These are phyloP conservation scores for Blastocystis sp. DNA, from an alignment of 352 stramenopile species.

Conservation along the genomic window DNA sequence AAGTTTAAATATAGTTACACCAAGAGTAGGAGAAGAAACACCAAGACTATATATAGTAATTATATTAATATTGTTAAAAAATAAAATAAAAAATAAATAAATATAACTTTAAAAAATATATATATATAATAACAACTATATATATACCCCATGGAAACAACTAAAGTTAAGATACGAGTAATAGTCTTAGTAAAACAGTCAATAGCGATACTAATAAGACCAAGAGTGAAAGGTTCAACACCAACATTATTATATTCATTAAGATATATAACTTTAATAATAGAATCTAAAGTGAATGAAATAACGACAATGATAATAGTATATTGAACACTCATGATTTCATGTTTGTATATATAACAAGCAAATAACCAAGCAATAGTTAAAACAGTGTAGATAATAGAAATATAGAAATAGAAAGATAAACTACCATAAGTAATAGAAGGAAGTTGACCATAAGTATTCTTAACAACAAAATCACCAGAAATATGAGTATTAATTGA, in stretches of 20 bases:
- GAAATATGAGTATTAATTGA: slow-evolving; percentile 9
- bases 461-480: slow-evolving; percentile 21
- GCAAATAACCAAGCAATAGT: slow-evolving; percentile 15
- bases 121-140: not conserved
- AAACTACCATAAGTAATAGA: slow-evolving; percentile 23
- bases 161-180: slow-evolving; percentile 24
- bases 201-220: slow-evolving; percentile 10
- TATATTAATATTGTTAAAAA: too few relatives aligned
- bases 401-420: slow-evolving; percentile 19
- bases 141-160: slow-evolving; percentile 29
- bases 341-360: slow-evolving; percentile 17
- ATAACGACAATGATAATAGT: slow-evolving; percentile 27
- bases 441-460: slow-evolving; percentile 24
- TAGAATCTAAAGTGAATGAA: slow-evolving; percentile 8
- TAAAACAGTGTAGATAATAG: slow-evolving; percentile 2
- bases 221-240: slow-evolving; percentile 16
- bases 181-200: slow-evolving; percentile 15
- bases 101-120: too few relatives aligned
- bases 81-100: too few relatives aligned
- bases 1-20: slow-evolving; percentile 2
- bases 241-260: slow-evolving; percentile 21
- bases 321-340: slow-evolving; percentile 31
- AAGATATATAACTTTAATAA: slow-evolving; percentile 29
- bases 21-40: slow-evolving; percentile 5
- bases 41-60: slow-evolving; percentile 12